Evolutionary conservation across 768 basidiomycete species (phyloP).

Genomic region (Boletus reticuloceps): DNA sequence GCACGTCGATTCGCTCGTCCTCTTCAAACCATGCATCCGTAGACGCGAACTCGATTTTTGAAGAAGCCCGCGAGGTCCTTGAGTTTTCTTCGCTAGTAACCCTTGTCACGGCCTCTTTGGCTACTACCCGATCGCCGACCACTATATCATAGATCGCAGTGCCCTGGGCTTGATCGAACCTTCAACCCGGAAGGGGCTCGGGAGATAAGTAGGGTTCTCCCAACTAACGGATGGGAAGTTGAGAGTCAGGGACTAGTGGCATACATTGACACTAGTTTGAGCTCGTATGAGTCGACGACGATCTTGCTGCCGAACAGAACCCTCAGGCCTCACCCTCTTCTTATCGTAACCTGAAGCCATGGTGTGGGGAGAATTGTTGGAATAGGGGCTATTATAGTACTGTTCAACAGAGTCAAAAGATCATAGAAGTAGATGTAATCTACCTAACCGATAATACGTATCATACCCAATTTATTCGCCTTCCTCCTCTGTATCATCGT

Average conservation of each 20-base stretch:
- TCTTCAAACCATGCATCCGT: constrained; percentile 71
- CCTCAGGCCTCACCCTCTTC: constrained; percentile 31
- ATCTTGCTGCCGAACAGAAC: constrained; percentile 50
- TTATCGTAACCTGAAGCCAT: too few species aligned
- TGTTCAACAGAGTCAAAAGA: constrained; percentile 3
- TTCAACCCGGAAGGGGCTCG: neutral
- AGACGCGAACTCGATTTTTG: constrained; percentile 44
- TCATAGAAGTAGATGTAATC: constrained; percentile 5
- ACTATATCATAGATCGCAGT: constrained; percentile 45
- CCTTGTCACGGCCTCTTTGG: constrained; percentile 38
- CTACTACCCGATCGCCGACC: constrained; percentile 36
- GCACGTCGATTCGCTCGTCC: constrained; percentile 57
- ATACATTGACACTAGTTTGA: constrained; percentile 52
- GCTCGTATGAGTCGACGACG: constrained; percentile 49
- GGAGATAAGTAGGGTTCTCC: constrained; percentile 39
- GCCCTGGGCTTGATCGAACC: constrained; percentile 29
- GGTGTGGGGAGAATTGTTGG: constrained; percentile 28
- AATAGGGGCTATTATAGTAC: constrained; percentile 13
- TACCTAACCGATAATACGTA: neutral
- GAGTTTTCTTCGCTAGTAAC: constrained; percentile 27
- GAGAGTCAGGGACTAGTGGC: constrained; percentile 25
- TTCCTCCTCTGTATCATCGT: constrained; percentile 44
- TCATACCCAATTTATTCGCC: constrained; percentile 18
- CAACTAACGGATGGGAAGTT: constrained; percentile 38
- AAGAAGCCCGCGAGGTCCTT: constrained; percentile 45